Evolutionary conservation across 352 stramenopile genomes (phyloP), one percentile per base, ranked within the genome.

Genomic region (Pythium volutum): DNA sequence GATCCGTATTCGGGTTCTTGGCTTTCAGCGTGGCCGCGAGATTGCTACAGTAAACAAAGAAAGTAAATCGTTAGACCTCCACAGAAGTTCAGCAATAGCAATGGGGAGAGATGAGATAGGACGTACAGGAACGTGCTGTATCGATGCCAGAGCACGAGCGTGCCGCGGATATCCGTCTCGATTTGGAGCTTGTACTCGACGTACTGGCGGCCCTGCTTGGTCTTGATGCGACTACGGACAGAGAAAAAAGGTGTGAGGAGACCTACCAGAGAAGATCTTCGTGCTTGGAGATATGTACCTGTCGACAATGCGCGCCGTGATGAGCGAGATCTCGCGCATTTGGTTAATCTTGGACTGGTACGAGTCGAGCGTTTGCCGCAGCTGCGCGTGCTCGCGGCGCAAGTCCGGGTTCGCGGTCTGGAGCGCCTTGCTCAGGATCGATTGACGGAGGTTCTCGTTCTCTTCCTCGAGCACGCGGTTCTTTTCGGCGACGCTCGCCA

Each of bases 321-420:
- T 77, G 60, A 95, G 67, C 59, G 85, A 91, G 60, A 93, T 91
- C 65, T 93, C 84, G 57, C 84, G 71, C 81, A 92, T 91, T 62
- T 91, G 83, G 67, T 93, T 84, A 67, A 95, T 91, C 71, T 95
- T 95, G 71, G 68, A 86, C 77, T 95, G 83, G 70, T 90, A 91
- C 71, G 83, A 92, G 60, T 93, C 81, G 16, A 94, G 73, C 42
- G 84, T 92, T 73, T 95, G 85, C 11, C 83, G 82, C 51, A 95
- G 70, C 67, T 92, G 83, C 62, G 88, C 76, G 53, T 95, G 82
- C 60, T 95, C 85, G 31, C 83, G 83, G 26, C 84, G 81, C 39
- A 93, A 68, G 59, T 95, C 85, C 15, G 83, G 74, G 67, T 76
- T 92, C 23, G 85, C 85, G 59, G 89, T 83, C 56, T 91, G 76